Evolutionary conservation across 2,329 filamentous ascomycete species (phyloP), one percentile per base, ranked within the genome.

Genomic region (Cladobotryum mycophilum): DNA sequence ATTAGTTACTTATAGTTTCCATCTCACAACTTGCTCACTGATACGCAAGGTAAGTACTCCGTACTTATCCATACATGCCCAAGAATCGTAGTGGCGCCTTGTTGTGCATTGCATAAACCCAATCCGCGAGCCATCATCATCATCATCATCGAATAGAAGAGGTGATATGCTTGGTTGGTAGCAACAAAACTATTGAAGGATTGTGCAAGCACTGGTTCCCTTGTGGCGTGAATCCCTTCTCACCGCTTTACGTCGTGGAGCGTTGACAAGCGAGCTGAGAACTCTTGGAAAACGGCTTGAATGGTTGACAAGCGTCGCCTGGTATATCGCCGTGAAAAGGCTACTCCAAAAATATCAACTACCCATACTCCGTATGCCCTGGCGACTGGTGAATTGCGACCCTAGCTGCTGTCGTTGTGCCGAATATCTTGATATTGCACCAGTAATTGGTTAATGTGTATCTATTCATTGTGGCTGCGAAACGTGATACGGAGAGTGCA

Each of bases 241-340:
- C 50, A 48, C 50, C 50, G 50, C 50, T 52, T 38, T 34, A 48
- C 41, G 45, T 36, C 41, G 50, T 52, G 45, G 22, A 45, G 35
- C 45, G 22, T 48, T 45, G 41, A 45, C 50, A 52, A 52, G 50
- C 50, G 45, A 52, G 50, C 50, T 48, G 50, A 52, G 7, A 17
- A 17, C 36, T 17, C 36, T 38, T 17, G 12, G 36, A n/a, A n/a
- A n/a, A 35, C 34, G 25, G 12, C 22, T 52, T 41, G 41, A 45
- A 48, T 47, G 50, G 50, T 20, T 42, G 40, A 20, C 25, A 5
- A n/a, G 36, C 14, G 12, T 38, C 36, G 36, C 13, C 14, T 38
- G 36, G 36, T 38, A n/a, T 15, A 30, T 11, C 25, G 8, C 25
- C 9, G 25, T 30, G 6, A 30, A 11, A 30, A 30, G 25, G 25